Evolutionary conservation across 2,329 filamentous ascomycete species (phyloP), one percentile per base, ranked within the genome.

Genomic region (Mollisiaceae sp.): DNA sequence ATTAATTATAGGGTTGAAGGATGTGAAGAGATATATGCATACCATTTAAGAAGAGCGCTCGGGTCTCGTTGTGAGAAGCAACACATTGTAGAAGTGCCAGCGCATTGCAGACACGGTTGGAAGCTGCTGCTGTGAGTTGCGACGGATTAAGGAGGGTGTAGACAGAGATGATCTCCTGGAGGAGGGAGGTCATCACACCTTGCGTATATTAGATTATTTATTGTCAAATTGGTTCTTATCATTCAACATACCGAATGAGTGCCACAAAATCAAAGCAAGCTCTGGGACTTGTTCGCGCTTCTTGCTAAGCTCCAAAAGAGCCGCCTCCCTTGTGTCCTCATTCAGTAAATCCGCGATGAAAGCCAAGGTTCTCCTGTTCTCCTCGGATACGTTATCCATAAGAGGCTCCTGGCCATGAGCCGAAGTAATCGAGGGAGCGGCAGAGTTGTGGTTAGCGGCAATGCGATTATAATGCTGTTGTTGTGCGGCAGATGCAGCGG

Each of bases 81-180:
- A 99, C 95, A 76, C 95, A 99, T 80, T 99, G 95, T 56, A 99
- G 85, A 67, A 99, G 86, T 35, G 95, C 95, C 68, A 99, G 86
- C 43, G 95, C 95, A 79, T 99, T 99, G 82, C 95, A 99, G 65
- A 99, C 95, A 70, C 95, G 86, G 81, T 99, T 99, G 3, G 92
- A 97, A 18, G 95, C 94, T n/a, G 95, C 94, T 2, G 95, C 95
- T 8, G 95, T 99, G 74, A 99, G 87, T 81, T 98, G 94, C 59
- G 93, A 97, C 6, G 95, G 95, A 78, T 97, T 99, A 73, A 99
- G 87, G 4, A 99, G 87, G 35, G 93, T 96, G 77, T 99, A 99
- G 63, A 99, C 95, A 12, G 94, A 97, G 76, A 99, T 99, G 77
- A 99, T 99, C 81, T 99, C 95, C 79, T 98, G 94, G 39, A 98